Evolutionary conservation across 1,284 basidiomycete species (phyloP).

Genomic region (Sanghuangporus baumii): DNA sequence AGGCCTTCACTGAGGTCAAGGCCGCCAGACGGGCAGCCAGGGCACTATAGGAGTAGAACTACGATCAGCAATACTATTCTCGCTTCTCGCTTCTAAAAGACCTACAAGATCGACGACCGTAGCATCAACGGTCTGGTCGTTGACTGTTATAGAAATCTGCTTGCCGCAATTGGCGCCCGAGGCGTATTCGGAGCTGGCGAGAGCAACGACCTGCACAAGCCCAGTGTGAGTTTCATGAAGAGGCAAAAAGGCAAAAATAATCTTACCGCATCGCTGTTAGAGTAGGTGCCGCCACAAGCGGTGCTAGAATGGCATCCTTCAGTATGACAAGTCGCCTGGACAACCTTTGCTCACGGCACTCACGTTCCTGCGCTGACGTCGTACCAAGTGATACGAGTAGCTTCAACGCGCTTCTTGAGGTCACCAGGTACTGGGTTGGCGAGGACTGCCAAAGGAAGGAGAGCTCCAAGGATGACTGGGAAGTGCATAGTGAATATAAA

Average conservation of each 20-base stretch:
- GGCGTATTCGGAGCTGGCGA: not conserved
- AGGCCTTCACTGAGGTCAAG: conserved; percentile 31
- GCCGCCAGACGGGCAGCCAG: conserved; percentile 62
- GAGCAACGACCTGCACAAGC: not conserved
- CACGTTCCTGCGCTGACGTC: not conserved
- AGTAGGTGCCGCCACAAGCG: not conserved
- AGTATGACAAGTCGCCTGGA: not conserved
- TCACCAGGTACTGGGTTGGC: not conserved
- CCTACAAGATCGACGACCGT: not conserved
- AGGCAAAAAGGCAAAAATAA: not conserved
- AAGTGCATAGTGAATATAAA: not conserved
- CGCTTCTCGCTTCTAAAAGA: not conserved
- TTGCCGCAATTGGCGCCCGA: not conserved
- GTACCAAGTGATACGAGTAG: not conserved
- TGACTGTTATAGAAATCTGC: not conserved
- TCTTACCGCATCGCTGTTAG: not conserved
- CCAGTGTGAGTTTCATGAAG: not conserved
- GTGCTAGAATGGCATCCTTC: not conserved
- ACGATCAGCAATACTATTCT: not conserved
- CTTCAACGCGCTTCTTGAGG: not conserved
- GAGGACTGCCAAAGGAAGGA: not conserved
- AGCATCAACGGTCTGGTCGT: not conserved
- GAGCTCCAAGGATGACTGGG: not conserved
- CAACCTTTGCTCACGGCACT: not conserved
- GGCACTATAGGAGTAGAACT: conserved; percentile 47